Evolutionary conservation across 495 filamentous ascomycete genomes (phyloP).

Genomic region (Aspergillus steynii): DNA sequence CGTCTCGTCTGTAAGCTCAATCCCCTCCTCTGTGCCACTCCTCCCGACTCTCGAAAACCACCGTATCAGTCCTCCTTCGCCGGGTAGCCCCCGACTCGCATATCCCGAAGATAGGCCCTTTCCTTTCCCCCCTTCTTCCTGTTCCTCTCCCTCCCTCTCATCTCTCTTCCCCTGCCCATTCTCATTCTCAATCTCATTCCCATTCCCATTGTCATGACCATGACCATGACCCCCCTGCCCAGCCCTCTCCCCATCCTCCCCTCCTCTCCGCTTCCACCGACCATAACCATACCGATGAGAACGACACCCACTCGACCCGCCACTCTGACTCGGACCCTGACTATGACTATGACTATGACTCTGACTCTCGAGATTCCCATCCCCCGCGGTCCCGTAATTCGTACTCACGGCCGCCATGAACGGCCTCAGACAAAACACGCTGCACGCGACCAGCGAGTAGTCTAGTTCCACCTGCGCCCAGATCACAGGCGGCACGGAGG

Average conservation of each 20-base stretch:
- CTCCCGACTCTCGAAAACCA: background rate
- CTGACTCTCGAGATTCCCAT: constrained; percentile 32
- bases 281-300: too few relatives aligned
- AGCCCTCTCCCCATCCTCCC: background rate
- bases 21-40: background rate
- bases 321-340: constrained; percentile 21
- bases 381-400: constrained; percentile 44
- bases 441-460: constrained; percentile 50
- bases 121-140: too few relatives aligned
- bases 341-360: constrained; percentile 19
- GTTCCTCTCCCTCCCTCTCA: too few relatives aligned
- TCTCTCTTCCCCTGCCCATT: too few relatives aligned
- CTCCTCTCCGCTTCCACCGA: background rate
- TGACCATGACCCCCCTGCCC: background rate
- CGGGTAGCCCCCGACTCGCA: too few relatives aligned
- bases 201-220: background rate
- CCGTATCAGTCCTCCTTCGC: background rate
- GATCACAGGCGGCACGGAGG: constrained; percentile 34
- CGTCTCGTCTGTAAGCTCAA: constrained; percentile 15
- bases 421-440: constrained; percentile 50
- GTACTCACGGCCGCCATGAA: constrained; percentile 54
- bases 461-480: constrained; percentile 47
- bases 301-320: too few relatives aligned
- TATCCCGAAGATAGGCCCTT: too few relatives aligned
- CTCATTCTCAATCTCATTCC: background rate